phyloP scores from a whole-genome alignment of 495 filamentous ascomycete species.

The Jackrogersella multiformis region DNA sequence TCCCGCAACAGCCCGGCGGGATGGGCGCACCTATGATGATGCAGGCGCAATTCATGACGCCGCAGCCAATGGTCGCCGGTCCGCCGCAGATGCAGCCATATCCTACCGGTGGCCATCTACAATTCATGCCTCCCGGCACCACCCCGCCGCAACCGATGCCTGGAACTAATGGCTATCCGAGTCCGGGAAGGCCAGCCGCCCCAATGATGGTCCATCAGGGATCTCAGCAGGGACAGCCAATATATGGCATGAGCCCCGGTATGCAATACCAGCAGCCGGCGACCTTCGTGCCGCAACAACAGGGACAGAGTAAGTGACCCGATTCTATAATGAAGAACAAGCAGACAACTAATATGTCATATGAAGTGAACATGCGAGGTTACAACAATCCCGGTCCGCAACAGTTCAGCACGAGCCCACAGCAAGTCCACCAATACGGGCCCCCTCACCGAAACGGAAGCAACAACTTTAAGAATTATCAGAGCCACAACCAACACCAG shows the following conservation, averaged over 20 bases:
- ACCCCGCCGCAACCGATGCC: conserved; percentile 69
- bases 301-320: conserved; percentile 72
- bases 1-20: conserved; percentile 68
- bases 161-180: conserved; percentile 80
- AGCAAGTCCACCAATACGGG: conserved; percentile 70
- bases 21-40: conserved; percentile 83
- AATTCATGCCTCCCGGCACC: conserved; percentile 69
- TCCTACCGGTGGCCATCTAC: conserved; percentile 62
- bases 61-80: conserved; percentile 66
- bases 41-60: conserved; percentile 69
- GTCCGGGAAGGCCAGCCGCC: conserved; percentile 77
- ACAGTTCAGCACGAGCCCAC: conserved; percentile 69
- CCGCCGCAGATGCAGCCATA: conserved; percentile 79
- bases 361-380: conserved; percentile 65
- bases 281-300: conserved; percentile 66
- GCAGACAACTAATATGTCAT: conserved; percentile 46
- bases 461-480: conserved; percentile 61
- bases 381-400: conserved; percentile 69
- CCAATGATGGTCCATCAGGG: conserved; percentile 80
- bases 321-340: conserved; percentile 25
- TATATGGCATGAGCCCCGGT: conserved; percentile 73
- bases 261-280: conserved; percentile 73
- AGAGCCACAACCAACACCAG: conserved; percentile 61
- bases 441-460: conserved; percentile 67
- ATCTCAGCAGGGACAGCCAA: conserved; percentile 76